Conservation (phyloP, 495 filamentous ascomycete species). For the Penicillium longicatenatum region DNA sequence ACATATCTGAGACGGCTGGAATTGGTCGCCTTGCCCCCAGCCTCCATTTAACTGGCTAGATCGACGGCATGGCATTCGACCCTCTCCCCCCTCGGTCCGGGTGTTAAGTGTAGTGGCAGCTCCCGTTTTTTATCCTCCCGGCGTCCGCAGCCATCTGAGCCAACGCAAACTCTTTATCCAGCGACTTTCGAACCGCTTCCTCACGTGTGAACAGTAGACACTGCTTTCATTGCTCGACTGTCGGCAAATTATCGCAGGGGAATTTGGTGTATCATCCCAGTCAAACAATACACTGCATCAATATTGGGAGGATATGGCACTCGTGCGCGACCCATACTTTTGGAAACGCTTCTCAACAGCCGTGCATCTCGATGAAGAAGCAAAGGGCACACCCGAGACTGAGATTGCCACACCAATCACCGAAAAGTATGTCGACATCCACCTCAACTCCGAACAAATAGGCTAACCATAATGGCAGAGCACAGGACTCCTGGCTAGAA, state of each 20-base stretch:
- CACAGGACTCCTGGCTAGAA: slow-evolving; percentile 36
- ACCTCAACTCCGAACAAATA: neutral
- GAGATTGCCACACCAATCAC: slow-evolving; percentile 14
- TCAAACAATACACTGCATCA: neutral
- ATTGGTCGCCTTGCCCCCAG: slow-evolving; percentile 12
- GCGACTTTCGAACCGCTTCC: neutral
- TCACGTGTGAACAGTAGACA: neutral
- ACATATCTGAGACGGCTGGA: neutral
- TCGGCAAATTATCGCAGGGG: neutral
- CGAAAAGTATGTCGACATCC: slow-evolving; percentile 16
- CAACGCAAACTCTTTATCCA: neutral
- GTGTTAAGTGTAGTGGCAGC: slow-evolving; percentile 18
- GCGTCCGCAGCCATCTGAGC: neutral
- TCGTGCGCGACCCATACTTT: slow-evolving; percentile 61
- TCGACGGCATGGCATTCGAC: slow-evolving; percentile 17
- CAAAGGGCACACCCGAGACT: slow-evolving; percentile 16
- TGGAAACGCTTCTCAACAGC: slow-evolving; percentile 65
- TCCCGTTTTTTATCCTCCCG: slow-evolving; percentile 2
- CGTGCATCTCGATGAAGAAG: slow-evolving; percentile 52
- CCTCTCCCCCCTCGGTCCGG: slow-evolving; percentile 6
- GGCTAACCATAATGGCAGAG: slow-evolving; percentile 13
- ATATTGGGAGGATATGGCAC: slow-evolving; percentile 31
- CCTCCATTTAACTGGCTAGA: slow-evolving; percentile 6
- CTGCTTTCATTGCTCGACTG: neutral
- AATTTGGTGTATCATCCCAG: neutral